Conservation (phyloP, 257 asterid genomes). For the Primulina tabacum region DNA sequence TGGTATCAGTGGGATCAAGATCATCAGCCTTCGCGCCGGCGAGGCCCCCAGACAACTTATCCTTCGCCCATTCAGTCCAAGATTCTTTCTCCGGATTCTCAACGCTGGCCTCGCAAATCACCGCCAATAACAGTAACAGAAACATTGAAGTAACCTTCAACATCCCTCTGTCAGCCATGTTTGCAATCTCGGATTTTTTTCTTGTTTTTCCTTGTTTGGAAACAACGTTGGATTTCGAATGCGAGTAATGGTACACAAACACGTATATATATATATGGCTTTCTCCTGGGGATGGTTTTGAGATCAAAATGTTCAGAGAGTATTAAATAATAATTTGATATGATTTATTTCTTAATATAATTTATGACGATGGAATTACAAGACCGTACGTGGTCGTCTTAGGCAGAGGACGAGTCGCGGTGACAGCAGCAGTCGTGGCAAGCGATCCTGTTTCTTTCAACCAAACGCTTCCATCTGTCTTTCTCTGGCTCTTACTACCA, state of each 20-base stretch:
- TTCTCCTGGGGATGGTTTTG: background rate
- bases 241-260: background rate
- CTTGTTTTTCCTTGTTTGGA: too few species aligned
- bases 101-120: background rate
- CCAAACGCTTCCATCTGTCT: background rate
- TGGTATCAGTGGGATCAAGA: background rate
- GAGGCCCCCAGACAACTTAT: background rate
- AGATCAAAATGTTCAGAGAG: too few species aligned
- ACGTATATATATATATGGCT: too few species aligned
- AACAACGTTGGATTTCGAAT: background rate
- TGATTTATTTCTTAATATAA: too few species aligned
- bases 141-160: background rate
- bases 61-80: background rate
- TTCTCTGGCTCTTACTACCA: background rate
- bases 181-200: background rate
- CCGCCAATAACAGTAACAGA: background rate
- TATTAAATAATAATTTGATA: too few species aligned
- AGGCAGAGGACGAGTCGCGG: background rate
- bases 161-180: background rate
- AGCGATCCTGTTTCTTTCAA: background rate
- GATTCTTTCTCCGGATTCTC: background rate
- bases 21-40: slow-evolving; percentile 12
- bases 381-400: background rate
- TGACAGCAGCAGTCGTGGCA: background rate
- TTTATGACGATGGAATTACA: too few species aligned